These are phyloP conservation scores for Carallia brachiata DNA, from an alignment of 345 rosid genomes.

Conservation along the genomic window DNA sequence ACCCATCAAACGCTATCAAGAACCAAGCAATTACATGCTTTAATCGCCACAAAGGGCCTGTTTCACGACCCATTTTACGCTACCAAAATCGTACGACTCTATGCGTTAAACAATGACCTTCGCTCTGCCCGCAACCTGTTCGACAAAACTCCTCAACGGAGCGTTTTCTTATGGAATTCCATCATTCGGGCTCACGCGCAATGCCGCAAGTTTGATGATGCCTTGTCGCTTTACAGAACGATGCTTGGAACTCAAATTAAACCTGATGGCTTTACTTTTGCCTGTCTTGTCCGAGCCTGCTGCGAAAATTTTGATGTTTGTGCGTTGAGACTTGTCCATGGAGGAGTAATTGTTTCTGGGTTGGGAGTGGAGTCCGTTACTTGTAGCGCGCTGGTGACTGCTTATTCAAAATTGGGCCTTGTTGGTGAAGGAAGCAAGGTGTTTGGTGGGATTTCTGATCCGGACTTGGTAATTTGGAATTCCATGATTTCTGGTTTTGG, in stretches of 20 bases:
- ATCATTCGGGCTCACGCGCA: conserved; percentile 70
- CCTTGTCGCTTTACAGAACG: conserved; percentile 34
- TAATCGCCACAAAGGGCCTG: conserved; percentile 48
- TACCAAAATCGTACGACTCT: conserved; percentile 50
- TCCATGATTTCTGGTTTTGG: conserved; percentile 72
- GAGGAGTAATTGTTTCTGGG: conserved; percentile 53
- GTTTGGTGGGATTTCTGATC: conserved; percentile 44
- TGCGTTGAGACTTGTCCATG: conserved; percentile 53
- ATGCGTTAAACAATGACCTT: conserved; percentile 50
- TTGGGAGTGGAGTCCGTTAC: conserved; percentile 50
- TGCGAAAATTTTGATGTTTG: conserved; percentile 47
- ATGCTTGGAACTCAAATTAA: conserved; percentile 49
- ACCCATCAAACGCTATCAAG: conserved; percentile 43
- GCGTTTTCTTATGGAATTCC: conserved; percentile 85
- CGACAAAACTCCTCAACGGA: conserved; percentile 61
- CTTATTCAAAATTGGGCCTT: conserved; percentile 56
- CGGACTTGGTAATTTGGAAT: conserved; percentile 83
- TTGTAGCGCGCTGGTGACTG: conserved; percentile 63
- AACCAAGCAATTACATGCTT: conserved; percentile 66
- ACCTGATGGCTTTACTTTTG: conserved; percentile 74
- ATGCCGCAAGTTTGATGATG: conserved; percentile 31
- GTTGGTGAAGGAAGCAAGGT: conserved; percentile 56
- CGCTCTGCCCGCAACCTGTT: conserved; percentile 62
- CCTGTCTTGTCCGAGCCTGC: conserved; percentile 63
- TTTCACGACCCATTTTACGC: conserved; percentile 63